A percentile compares a stretch with the other conserved stretches of the same genome.
These are phyloP conservation scores for Uronychia binucleata DNA, from an alignment of 73 alveolate genomes.

Conservation along the genomic window DNA sequence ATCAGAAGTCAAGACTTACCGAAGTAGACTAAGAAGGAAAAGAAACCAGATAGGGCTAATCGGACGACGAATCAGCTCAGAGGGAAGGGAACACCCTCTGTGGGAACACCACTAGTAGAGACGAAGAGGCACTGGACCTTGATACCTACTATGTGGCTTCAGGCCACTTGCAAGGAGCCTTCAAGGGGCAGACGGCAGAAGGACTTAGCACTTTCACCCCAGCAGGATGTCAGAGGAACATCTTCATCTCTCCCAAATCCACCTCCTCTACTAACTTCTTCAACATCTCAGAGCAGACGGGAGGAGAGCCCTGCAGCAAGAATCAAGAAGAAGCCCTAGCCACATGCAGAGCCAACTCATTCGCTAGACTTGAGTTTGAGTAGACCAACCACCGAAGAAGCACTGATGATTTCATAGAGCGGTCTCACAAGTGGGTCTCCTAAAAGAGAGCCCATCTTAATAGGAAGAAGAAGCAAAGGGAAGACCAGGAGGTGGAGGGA, in stretches of 20 bases:
- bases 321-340: no score
- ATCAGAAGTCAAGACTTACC: neutral
- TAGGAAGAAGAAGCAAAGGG: neutral
- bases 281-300: no score
- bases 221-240: neutral
- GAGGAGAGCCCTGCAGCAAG: neutral
- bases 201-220: neutral
- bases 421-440: neutral
- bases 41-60: neutral
- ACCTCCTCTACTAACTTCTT: neutral
- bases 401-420: neutral
- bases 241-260: neutral
- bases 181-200: neutral
- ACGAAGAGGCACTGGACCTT: neutral
- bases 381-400: neutral
- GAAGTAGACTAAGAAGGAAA: neutral
- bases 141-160: neutral
- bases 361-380: neutral
- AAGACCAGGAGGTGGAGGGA: neutral
- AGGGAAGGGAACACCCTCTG: neutral
- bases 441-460: neutral
- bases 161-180: neutral
- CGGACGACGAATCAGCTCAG: neutral
- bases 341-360: neutral
- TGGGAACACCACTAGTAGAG: neutral